These are phyloP conservation scores for Epichloe uncinata DNA, from an alignment of 2,329 filamentous ascomycete genomes.

Conservation along the genomic window DNA sequence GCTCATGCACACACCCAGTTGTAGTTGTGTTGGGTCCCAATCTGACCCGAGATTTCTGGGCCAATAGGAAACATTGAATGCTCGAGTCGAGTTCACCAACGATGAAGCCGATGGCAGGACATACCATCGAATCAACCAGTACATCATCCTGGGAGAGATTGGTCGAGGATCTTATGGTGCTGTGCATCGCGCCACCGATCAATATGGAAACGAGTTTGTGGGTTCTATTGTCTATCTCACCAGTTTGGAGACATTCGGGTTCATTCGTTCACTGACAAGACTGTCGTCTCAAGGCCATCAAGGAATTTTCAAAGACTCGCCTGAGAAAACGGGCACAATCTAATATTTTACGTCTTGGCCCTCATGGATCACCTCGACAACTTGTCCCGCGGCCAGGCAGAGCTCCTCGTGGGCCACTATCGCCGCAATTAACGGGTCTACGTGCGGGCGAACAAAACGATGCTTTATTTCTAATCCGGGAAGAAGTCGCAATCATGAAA, in stretches of 20 bases:
- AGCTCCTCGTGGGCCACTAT: conserved; percentile 8
- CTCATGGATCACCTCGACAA: conserved; percentile 19
- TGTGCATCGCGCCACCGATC: conserved; percentile 80
- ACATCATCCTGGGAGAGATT: conserved; percentile 86
- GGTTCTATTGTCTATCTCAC: conserved; percentile 20
- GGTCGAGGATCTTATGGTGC: conserved; percentile 92
- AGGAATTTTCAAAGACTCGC: conserved; percentile 91
- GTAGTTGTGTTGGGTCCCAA: too few species aligned
- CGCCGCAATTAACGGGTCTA: conserved; percentile 15
- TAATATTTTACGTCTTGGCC: conserved; percentile 54
- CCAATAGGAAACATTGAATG: conserved; percentile 75
- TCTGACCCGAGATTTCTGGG: conserved; percentile 4
- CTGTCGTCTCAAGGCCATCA: conserved; percentile 57
- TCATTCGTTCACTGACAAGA: conserved; percentile 8
- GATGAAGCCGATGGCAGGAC: conserved; percentile 70
- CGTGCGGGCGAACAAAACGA: conserved; percentile 47
- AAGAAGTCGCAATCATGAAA: conserved; percentile 99
- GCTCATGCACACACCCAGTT: background rate
- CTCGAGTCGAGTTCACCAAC: conserved; percentile 72
- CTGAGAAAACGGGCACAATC: conserved; percentile 84
- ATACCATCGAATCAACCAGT: conserved; percentile 87
- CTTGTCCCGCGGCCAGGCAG: conserved; percentile 10
- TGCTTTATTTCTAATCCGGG: conserved; percentile 75
- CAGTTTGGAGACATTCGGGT: background rate
- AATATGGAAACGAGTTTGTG: conserved; percentile 88